Percentiles rank a stretch among this genome's conserved stretches.
These are phyloP conservation scores for Aspergillus proliferans DNA, from an alignment of 2,329 filamentous ascomycete genomes.

Conservation along the genomic window DNA sequence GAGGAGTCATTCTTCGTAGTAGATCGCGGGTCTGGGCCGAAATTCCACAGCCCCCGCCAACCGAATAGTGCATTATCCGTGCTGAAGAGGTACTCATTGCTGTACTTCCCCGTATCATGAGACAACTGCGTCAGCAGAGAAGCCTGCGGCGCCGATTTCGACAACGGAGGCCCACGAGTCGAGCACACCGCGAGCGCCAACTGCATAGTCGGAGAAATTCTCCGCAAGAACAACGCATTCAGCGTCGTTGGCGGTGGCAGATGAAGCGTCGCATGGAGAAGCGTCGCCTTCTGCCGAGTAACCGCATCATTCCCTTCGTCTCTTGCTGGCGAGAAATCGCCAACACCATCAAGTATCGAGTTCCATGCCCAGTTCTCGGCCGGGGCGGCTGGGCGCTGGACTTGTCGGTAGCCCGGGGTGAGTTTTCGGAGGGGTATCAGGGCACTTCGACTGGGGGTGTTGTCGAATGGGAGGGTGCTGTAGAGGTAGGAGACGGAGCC, in stretches of 20 bases:
- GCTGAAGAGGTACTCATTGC: slow-evolving; percentile 81
- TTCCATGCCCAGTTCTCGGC: slow-evolving; percentile 28
- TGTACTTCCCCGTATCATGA: slow-evolving; percentile 81
- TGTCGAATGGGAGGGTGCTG: slow-evolving; percentile 70
- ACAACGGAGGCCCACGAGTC: slow-evolving; percentile 34
- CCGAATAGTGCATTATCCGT: slow-evolving; percentile 88
- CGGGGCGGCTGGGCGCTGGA: slow-evolving; percentile 46
- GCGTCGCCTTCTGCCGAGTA: slow-evolving; percentile 30
- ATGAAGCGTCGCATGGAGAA: slow-evolving; percentile 42
- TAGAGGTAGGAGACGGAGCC: slow-evolving; percentile 97
- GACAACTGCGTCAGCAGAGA: slow-evolving; percentile 41
- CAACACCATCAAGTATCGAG: slow-evolving; percentile 21
- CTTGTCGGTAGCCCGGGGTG: slow-evolving; percentile 73
- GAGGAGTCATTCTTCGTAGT: slow-evolving; percentile 28
- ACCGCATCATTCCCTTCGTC: not conserved
- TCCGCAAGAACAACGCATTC: slow-evolving; percentile 75
- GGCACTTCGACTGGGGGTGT: slow-evolving; percentile 62
- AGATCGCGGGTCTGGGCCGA: slow-evolving; percentile 59
- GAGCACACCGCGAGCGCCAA: slow-evolving; percentile 61
- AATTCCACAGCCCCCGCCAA: slow-evolving; percentile 87
- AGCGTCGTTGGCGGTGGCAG: slow-evolving; percentile 68
- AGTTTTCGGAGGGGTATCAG: slow-evolving; percentile 70
- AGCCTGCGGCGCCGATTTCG: slow-evolving; percentile 40
- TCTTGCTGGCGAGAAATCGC: slow-evolving; percentile 30
- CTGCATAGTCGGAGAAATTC: slow-evolving; percentile 70